Conservation (phyloP, 805 yeast genomes). For the Cyberlindnera misumaiensis region DNA sequence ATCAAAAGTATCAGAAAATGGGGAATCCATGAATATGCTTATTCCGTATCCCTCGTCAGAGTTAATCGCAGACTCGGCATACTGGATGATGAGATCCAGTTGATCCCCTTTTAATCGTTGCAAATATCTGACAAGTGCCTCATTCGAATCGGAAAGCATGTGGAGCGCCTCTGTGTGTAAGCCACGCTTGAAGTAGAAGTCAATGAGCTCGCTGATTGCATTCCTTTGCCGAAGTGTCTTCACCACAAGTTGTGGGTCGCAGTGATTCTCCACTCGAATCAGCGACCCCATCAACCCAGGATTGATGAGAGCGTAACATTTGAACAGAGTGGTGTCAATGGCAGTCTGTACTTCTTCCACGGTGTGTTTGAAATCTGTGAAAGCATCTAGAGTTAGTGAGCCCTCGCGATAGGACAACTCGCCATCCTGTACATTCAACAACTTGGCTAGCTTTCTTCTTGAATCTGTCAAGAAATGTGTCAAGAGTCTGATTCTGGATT, state of each 20-base stretch:
- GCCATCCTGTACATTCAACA: slow-evolving; percentile 12
- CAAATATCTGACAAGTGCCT: slow-evolving; percentile 41
- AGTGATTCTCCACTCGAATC: slow-evolving; percentile 65
- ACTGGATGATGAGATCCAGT: slow-evolving; percentile 50
- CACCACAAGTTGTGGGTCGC: slow-evolving; percentile 61
- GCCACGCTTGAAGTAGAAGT: slow-evolving; percentile 61
- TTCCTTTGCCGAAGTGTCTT: slow-evolving; percentile 39
- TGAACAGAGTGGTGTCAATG: slow-evolving; percentile 75
- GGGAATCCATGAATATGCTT: slow-evolving; percentile 56
- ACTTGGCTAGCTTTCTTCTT: slow-evolving; percentile 36
- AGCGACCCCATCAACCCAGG: slow-evolving; percentile 79
- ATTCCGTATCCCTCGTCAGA: slow-evolving; percentile 31
- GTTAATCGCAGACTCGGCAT: slow-evolving; percentile 44
- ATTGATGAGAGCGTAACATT: slow-evolving; percentile 61
- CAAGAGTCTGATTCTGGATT: slow-evolving; percentile 16
- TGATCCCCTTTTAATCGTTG: slow-evolving; percentile 44
- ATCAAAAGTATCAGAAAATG: slow-evolving; percentile 53
- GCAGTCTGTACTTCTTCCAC: slow-evolving; percentile 34
- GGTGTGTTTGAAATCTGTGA: slow-evolving; percentile 12
- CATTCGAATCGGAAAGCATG: slow-evolving; percentile 36
- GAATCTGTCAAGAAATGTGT: slow-evolving; percentile 40
- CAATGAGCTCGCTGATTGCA: slow-evolving; percentile 63
- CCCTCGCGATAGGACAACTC: slow-evolving; percentile 11
- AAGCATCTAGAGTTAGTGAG: slow-evolving; percentile 10
- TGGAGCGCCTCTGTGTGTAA: slow-evolving; percentile 62